phyloP scores from a whole-genome alignment of 129 eudicot genomes.

The Centrapalus pauciflorus region DNA sequence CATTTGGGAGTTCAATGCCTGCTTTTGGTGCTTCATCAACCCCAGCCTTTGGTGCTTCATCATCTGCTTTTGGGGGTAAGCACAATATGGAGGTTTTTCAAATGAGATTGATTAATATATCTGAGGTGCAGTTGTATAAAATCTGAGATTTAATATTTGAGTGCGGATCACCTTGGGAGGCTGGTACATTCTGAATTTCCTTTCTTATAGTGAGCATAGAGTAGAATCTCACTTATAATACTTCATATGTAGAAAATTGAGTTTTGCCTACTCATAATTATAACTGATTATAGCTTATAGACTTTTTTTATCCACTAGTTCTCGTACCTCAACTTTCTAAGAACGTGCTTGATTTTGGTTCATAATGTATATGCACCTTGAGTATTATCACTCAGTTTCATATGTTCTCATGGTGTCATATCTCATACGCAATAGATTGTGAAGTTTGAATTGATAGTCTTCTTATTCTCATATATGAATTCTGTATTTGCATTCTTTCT shows the following conservation, averaged over 20 bases:
- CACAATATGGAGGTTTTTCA: not conserved
- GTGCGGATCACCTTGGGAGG: not conserved
- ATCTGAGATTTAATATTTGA: not conserved
- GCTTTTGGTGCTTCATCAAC: conserved; percentile 67
- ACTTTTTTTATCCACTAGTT: not conserved
- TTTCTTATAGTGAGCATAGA: not conserved
- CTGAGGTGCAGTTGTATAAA: not conserved
- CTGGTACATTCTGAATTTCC: not conserved
- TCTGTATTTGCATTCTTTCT: not conserved
- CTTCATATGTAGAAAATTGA: not conserved
- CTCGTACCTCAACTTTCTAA: not conserved
- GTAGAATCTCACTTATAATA: not conserved
- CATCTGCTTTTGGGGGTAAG: conserved; percentile 72
- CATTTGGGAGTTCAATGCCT: conserved; percentile 70
- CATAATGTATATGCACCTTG: not conserved
- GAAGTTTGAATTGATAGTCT: not conserved
- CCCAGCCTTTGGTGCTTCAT: conserved; percentile 66
- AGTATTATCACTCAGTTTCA: not conserved
- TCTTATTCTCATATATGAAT: not conserved
- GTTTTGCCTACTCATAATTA: not conserved
- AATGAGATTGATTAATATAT: not conserved
- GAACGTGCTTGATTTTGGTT: not conserved
- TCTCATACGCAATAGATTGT: not conserved
- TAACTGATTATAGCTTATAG: too few species aligned
- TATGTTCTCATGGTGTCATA: not conserved